Evolutionary conservation across 2,329 filamentous ascomycete genomes (phyloP), one percentile per base, ranked within the genome.

Genomic region (Stachybotrys chlorohalonatus): DNA sequence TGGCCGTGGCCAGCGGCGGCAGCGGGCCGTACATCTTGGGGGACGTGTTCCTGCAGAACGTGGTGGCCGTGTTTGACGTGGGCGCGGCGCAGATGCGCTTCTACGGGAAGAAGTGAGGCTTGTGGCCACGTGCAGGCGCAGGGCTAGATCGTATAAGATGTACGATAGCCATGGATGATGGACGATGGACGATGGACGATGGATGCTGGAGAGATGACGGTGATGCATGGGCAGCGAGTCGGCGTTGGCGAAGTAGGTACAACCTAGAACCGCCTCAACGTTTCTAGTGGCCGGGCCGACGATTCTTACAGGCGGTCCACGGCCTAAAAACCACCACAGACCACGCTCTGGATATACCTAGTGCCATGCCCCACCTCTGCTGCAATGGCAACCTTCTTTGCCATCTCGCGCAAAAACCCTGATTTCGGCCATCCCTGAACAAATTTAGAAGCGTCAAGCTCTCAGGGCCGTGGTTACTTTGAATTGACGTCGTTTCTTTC

Each of bases 41-140:
- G 0, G 73, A 75, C 39, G 71, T 72, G 7, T 82, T 80, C 55
- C 62, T 82, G 56, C 73, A 79, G 62, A 80, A 76, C 54, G 75
- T 76, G 2, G 63, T 81, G 52, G 72, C 73, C 0, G 75, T 79
- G 1, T 78, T 77, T 59, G 74, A 78, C 55, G 65, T 77, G 15
- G 75, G 75, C 1, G 73, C 65, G 6, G 73, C 68, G n/a, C 65
- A 75, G 63, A 73, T 78, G 70, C 69, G 73, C 5, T 75, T 78
- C 63, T 75, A 75, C 57, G 59, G 63, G 53, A 62, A 61, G 36
- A 13, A 13, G 8, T 42, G 36, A 42, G 36, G 36, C 8, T 42
- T 24, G 24, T 24, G 24, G 24, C 24, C 24, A 24, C 24, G 24
- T 24, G 24, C 24, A 24, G 24, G 24, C 4, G 24, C 24, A 4